Base-by-base conservation (phyloP, 1,139 yeast species). In the Debaryomycetaceae sp. region DNA sequence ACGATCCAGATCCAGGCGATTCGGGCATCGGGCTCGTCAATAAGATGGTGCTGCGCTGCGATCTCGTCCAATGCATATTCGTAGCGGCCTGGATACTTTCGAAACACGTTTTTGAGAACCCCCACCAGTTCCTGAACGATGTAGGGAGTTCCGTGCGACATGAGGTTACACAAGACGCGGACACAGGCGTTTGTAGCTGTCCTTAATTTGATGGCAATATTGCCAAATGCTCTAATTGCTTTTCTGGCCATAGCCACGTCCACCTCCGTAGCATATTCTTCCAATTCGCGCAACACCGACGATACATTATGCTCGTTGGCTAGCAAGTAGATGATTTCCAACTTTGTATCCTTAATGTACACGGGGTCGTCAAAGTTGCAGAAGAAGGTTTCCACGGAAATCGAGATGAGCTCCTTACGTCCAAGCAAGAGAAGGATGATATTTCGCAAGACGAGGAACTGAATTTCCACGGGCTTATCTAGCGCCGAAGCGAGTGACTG, bases 211-310 rank as follows among this genome's bases (percentile, higher is more conserved):
- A 86, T 76, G 0, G 95, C 94, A 23, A 90, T 58, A 43, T 85
- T 82, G 2, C 96, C 96, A 39, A 90, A 77, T 0, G 95, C 95
- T 33, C 95, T 59, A 3, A 87, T 77, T 0, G 96, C 85, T 43
- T 85, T 83, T 31, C 93, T 61, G 1, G 92, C 83, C 76, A 83
- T 81, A 32, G 82, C 79, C 7, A 78, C 72, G 48, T 85, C 95
- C 20, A 83, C 78, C 41, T 83, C 94, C 0, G 87, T 72, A 4
- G 94, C 92, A 49, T 86, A 85, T 43, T 82, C 94, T 39, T 77
- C 81, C 26, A 87, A 55, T 46, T 87, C 97, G 16, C 73, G 59
- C 27, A 86, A 55, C 1, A 87, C 90, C 16, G 65, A 58, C 10
- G 58, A 60, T 27, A 80, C 65, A 38, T 81, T 85, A 3, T 49